Evolutionary conservation across 2,329 filamentous ascomycete species (phyloP).

Genomic region (Exophiala mesophila): DNA sequence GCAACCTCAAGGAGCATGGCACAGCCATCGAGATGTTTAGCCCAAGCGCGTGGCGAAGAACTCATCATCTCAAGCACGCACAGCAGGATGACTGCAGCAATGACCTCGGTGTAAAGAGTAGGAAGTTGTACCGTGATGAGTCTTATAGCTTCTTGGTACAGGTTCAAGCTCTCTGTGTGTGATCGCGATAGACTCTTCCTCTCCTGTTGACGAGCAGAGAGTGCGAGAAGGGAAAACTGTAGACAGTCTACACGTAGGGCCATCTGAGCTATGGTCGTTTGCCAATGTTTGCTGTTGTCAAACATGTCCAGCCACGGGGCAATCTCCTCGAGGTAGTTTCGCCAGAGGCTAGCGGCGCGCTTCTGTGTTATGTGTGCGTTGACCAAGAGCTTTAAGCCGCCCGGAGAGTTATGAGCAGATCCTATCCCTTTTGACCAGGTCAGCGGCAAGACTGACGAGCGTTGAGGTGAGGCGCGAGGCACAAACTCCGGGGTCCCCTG

Average conservation of each 20-base stretch:
- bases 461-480: background rate
- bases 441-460: no score
- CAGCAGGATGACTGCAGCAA: conserved; percentile 51
- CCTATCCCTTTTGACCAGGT: background rate
- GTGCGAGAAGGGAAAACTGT: conserved; percentile 49
- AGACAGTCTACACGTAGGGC: conserved; percentile 32
- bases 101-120: conserved; percentile 45
- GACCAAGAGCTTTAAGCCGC: background rate
- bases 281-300: background rate
- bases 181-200: conserved; percentile 43
- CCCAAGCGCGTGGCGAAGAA: conserved; percentile 48
- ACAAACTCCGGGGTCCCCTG: no score
- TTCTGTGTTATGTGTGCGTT: background rate
- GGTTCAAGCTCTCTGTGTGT: conserved; percentile 47
- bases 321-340: conserved; percentile 5
- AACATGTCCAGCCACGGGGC: conserved; percentile 6
- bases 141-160: conserved; percentile 52
- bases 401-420: background rate
- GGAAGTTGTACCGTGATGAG: conserved; percentile 46
- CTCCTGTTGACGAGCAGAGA: conserved; percentile 52
- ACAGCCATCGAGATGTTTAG: conserved; percentile 53
- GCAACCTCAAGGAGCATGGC: conserved; percentile 51
- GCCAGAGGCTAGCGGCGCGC: conserved; percentile 4
- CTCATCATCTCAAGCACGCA: conserved; percentile 54
- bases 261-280: background rate